Base-by-base conservation (phyloP, 495 filamentous ascomycete species). In the Peziza echinospora region DNA sequence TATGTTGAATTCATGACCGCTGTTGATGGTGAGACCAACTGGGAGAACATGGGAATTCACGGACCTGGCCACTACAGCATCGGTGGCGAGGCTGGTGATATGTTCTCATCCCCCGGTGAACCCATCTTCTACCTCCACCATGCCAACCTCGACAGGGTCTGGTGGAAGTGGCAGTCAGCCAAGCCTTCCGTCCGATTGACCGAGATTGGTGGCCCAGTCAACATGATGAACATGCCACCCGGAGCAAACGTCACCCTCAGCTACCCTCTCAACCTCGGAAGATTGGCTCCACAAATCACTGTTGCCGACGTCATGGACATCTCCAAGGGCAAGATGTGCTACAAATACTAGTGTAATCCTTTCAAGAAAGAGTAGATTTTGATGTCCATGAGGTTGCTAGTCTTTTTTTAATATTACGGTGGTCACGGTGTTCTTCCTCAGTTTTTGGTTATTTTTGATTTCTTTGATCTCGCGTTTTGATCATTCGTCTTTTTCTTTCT, bases 11-110 rank as follows among this genome's bases (percentile, higher is more conserved):
- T 56, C 16, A 30, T 47, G 10, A 52, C 45, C 42, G 28, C 48
- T 6, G 11, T 56, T 6, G 54, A 77, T 39, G 69, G 71, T 17
- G 62, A 68, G 21, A 69, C 70, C 43, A 59, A 61, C 19, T 67
- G 63, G 19, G 60, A 64, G 13, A 62, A 61, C 41, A 61, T 77
- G 21, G 75, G 77, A 1, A 70, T 78, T 1, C 80, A 82, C 52
- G 71, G 73, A 6, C 77, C 65, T 2, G 77, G 76, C 3, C 79
- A 84, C 54, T 77, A 70, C 52, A 63, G 67, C 1, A 71, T 80
- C 43, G 77, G 68, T 49, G 58, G 62, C 1, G 53, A 43, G 41
- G 41, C 21, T 43, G 41, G 41, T n/a, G 41, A 43, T 3, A 43
- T 43, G 51, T 57, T 21, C 16, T 23, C 11, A 16, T 44, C 41